phyloP scores from a whole-genome alignment of 1,284 basidiomycete genomes.

The Boletus smithii region DNA sequence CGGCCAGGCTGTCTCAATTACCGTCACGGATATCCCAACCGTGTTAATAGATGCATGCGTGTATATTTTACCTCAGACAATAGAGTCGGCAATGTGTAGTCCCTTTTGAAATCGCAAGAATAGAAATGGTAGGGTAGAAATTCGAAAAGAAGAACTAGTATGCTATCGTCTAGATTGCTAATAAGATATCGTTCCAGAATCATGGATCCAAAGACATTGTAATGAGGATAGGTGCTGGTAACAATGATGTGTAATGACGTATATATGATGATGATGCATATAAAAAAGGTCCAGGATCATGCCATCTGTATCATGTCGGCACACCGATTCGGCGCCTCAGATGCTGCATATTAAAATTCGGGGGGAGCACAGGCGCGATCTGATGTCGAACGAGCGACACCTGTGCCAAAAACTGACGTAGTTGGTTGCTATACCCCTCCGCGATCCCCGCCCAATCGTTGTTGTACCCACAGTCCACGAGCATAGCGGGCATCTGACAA shows the following conservation, averaged over 20 bases:
- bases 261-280: neutral
- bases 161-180: constrained; percentile 15
- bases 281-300: neutral
- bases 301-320: constrained; percentile 16
- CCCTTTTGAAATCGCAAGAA: neutral
- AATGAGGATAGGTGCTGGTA: neutral
- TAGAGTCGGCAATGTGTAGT: neutral
- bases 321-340: constrained; percentile 29
- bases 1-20: too few relatives aligned
- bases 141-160: neutral
- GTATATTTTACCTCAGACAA: too few relatives aligned
- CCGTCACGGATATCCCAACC: too few relatives aligned
- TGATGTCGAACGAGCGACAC: constrained; percentile 33
- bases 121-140: neutral
- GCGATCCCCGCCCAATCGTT: constrained; percentile 32
- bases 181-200: constrained; percentile 7
- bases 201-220: neutral
- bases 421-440: constrained; percentile 31
- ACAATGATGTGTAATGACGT: neutral
- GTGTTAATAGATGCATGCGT: too few relatives aligned
- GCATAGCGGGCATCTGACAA: constrained; percentile 23
- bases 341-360: constrained; percentile 34
- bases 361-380: constrained; percentile 31
- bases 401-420: constrained; percentile 32
- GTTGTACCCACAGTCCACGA: constrained; percentile 26